Conservation (phyloP, 2,329 filamentous ascomycete species). For the Pezicula neosporulosa region DNA sequence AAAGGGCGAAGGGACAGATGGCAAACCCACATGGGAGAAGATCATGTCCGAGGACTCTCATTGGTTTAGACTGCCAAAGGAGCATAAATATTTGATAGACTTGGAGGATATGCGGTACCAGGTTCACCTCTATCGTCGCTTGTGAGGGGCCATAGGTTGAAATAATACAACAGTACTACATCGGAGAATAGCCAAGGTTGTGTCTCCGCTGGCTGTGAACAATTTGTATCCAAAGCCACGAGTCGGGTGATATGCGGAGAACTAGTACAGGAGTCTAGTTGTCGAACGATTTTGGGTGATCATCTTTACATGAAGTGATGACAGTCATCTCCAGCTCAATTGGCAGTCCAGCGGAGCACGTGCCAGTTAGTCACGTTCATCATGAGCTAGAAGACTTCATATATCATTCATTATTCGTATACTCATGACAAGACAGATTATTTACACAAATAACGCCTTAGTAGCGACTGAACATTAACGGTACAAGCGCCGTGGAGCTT, state of each 20-base stretch:
- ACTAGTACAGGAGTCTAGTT: too few relatives aligned
- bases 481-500: slow-evolving; percentile 51
- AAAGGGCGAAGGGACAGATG: slow-evolving; percentile 30
- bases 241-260: too few relatives aligned
- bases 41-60: slow-evolving; percentile 70
- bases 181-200: slow-evolving; percentile 1
- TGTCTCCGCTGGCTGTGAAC: neutral
- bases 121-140: slow-evolving; percentile 70
- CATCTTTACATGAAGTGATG: too few relatives aligned
- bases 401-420: slow-evolving; percentile 19
- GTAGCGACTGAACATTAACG: slow-evolving; percentile 54
- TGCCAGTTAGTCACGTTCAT: neutral
- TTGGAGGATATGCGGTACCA: slow-evolving; percentile 96
- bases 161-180: neutral
- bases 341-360: neutral
- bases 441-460: slow-evolving; percentile 8
- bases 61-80: slow-evolving; percentile 76
- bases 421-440: neutral
- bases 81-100: slow-evolving; percentile 74
- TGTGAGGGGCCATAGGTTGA: slow-evolving; percentile 15
- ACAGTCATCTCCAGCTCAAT: too few relatives aligned
- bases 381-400: neutral
- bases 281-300: too few relatives aligned
- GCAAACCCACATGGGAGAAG: slow-evolving; percentile 62
- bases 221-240: too few relatives aligned